Conservation (phyloP, 1,284 basidiomycete genomes). For the Ganoderma lingzhi region DNA sequence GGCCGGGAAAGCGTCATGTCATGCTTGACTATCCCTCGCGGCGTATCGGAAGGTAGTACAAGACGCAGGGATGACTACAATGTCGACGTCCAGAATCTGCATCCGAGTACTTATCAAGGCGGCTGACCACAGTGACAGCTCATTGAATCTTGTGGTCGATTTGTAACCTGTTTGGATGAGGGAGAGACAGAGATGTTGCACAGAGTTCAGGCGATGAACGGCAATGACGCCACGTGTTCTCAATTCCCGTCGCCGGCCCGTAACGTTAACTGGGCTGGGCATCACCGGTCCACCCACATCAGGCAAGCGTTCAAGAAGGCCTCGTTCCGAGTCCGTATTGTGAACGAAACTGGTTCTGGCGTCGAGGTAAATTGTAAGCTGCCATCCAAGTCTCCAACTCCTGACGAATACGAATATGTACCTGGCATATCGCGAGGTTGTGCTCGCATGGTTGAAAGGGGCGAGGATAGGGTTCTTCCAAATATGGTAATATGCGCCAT, state of each 20-base stretch:
- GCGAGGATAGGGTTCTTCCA: background rate
- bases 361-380: background rate
- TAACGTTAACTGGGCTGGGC: background rate
- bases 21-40: background rate
- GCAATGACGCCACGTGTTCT: background rate
- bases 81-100: background rate
- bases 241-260: background rate
- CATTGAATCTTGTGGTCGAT: background rate
- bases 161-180: background rate
- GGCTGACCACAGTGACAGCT: background rate
- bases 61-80: background rate
- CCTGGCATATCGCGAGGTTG: background rate
- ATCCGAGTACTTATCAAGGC: background rate
- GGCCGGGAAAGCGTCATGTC: constrained; percentile 19
- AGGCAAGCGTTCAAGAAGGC: constrained; percentile 13
- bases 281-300: background rate
- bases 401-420: background rate
- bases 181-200: background rate
- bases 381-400: background rate
- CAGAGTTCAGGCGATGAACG: constrained; percentile 2
- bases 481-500: too few relatives aligned
- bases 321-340: background rate
- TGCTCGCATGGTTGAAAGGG: background rate
- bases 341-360: background rate
- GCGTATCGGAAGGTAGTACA: constrained; percentile 2